Percentiles rank a stretch among this genome's conserved stretches.
These are phyloP conservation scores for Sporobolomyces phaffii DNA, from an alignment of 768 basidiomycete genomes.

Conservation along the genomic window DNA sequence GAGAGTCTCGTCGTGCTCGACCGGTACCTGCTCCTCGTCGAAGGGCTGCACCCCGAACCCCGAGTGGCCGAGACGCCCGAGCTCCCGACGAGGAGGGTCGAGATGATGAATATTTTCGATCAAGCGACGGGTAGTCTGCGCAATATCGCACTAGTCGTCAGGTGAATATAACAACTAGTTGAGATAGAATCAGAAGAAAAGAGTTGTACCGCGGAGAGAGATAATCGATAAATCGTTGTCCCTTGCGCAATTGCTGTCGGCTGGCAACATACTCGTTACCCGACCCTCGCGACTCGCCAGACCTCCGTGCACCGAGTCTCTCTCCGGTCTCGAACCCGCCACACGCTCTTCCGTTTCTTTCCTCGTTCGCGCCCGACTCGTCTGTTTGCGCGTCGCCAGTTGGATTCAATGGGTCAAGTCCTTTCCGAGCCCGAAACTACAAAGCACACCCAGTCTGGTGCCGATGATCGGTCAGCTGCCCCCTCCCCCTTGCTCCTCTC, in stretches of 20 bases:
- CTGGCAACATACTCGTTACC: no score
- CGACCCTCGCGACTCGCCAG: no score
- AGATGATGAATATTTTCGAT: slow-evolving; percentile 35
- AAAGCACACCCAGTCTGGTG: slow-evolving; percentile 70
- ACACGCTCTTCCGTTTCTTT: no score
- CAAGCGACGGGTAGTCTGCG: slow-evolving; percentile 27
- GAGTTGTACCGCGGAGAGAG: no score
- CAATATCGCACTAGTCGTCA: slow-evolving; percentile 32
- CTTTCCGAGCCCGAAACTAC: slow-evolving; percentile 74
- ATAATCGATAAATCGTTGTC: no score
- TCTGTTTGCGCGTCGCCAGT: no score
- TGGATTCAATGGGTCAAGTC: slow-evolving; percentile 74
- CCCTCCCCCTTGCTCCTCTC: slow-evolving; percentile 39
- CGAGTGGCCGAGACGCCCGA: no score
- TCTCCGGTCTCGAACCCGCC: background rate
- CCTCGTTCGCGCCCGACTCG: no score
- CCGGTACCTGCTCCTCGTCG: slow-evolving; percentile 17
- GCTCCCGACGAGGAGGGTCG: no score
- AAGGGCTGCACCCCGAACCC: slow-evolving; percentile 11
- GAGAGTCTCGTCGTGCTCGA: slow-evolving; percentile 29
- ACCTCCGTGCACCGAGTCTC: background rate
- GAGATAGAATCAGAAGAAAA: no score
- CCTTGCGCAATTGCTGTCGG: no score
- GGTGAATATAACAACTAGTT: background rate
- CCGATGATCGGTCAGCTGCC: slow-evolving; percentile 62